Base-by-base conservation (phyloP, 2,329 filamentous ascomycete genomes). In the Apiospora kogelbergensis region DNA sequence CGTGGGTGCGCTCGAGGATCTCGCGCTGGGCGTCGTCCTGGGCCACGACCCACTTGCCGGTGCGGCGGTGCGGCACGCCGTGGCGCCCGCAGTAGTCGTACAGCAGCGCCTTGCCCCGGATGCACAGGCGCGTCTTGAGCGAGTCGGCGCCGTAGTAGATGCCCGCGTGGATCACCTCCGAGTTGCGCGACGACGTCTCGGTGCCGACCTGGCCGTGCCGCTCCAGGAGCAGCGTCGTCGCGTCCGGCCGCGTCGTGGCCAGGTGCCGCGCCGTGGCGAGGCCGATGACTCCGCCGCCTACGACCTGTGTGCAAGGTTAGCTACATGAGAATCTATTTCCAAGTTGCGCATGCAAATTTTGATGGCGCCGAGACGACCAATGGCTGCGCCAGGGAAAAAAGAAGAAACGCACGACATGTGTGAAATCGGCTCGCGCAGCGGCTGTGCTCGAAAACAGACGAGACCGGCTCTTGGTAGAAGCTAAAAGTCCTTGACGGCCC, bases 121-220 rank as follows among this genome's bases (percentile, higher is more conserved):
- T 85, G 81, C 96, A 99, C 15, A 99, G 88, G 20, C 83, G 82
- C 1, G 95, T 94, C 82, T 99, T 99, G 67, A 98, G 88, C 1
- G 90, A 91, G 48, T 82, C 80, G 6, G 85, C 78, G 20, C 92
- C 93, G 80, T 98, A 98, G 86, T 98, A 98, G 72, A 98, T 87
- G 17, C 96, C 96, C 1, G 93, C 96, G 79, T 99, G 96, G 74
- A 99, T 97, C 68, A 98, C 95, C 86, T 98, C 95, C 77, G 92
- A 95, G 83, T 97, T 98, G 73, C 95, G 90, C 72, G 92, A 93
- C 71, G 92, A 95, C 0, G 94, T 97, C 82, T 98, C 95, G 37
- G 90, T 95, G 65, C 95, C 95, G 33, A 93, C 85, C 66, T 87
- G 85, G 26, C 84, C 80, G 83, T 97, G 93, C 33, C 92, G 89